Base-by-base conservation (phyloP, 805 yeast species). In the Cyberlindnera amylophila region DNA sequence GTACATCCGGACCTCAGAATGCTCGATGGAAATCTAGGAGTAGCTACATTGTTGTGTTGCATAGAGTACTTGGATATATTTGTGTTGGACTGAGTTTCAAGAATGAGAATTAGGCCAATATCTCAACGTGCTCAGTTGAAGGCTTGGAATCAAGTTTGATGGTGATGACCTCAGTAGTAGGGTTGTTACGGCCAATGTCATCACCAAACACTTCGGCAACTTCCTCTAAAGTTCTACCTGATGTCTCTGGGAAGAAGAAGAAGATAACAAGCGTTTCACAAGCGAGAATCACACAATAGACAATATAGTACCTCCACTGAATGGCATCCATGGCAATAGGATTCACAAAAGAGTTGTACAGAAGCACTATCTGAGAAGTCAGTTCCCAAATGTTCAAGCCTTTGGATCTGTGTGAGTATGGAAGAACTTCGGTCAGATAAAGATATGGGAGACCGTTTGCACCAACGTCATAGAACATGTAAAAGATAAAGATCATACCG, bases 401-500 rank as follows among this genome's bases (percentile, higher is more conserved):
- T 33, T 57, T 54, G 9, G 57, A 46, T 58, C 64, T 54, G 17
- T 45, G 48, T 8, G 56, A 49, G 45, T 48, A 61, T 27, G 69
- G 61, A 34, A 59, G 46, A 32, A 59, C 58, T 51, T 70, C 77
- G 36, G 78, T 69, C 19, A 66, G 47, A 50, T 73, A 74, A 27
- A 70, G 51, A 47, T 53, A 64, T 29, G 75, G 74, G 32, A 72
- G 62, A 28, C 75, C 77, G 40, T 70, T 70, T 33, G 58, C 53
- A 19, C 71, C 71, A 31, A 67, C 53, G 44, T 69, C 59, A 57
- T 71, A 72, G 28, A 59, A 57, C 31, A 56, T 45, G 52, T 65
- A 63, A 64, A 61, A 71, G 17, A 72, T 51, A 65, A 71, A 74
- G 33, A 74, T 69, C 71, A 74, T 68, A 6, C 73, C 74, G 42